A percentile compares a stretch with the other conserved stretches of the same genome.
These are phyloP conservation scores for Ustilago shanxiensis DNA, from an alignment of 1,284 basidiomycete species.

Conservation along the genomic window DNA sequence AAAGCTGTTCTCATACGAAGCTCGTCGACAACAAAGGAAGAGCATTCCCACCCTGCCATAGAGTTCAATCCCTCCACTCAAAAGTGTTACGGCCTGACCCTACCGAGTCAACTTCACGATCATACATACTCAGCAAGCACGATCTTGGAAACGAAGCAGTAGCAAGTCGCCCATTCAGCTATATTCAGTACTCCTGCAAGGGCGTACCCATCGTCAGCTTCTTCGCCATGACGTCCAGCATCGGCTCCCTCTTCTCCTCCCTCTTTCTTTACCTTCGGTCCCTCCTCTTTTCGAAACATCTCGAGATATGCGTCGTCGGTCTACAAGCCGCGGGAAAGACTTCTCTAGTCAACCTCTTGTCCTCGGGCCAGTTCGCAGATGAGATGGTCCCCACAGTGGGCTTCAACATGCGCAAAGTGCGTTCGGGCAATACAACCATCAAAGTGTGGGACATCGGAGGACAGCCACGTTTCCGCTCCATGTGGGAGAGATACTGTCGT, in stretches of 20 bases:
- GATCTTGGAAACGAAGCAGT: no score
- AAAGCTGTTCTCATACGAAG: no score
- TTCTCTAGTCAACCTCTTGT: constrained; percentile 88
- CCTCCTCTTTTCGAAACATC: constrained; percentile 85
- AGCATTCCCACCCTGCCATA: no score
- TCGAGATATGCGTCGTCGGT: constrained; percentile 93
- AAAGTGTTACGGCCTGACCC: no score
- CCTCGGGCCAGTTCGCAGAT: constrained; percentile 83
- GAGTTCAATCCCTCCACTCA: not conserved
- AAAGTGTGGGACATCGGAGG: constrained; percentile 96
- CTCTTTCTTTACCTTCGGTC: constrained; percentile 71
- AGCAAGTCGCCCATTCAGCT: no score
- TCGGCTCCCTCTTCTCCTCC: constrained; percentile 53
- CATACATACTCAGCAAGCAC: no score
- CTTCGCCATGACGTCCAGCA: constrained; percentile 45
- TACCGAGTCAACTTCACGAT: not conserved
- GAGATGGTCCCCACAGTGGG: constrained; percentile 94
- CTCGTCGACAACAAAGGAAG: no score
- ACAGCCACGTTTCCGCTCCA: constrained; percentile 88
- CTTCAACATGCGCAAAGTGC: constrained; percentile 83
- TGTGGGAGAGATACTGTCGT: constrained; percentile 93
- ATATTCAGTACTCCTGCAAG: no score
- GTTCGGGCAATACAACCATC: constrained; percentile 88
- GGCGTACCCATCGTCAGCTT: no score
- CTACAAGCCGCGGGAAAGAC: constrained; percentile 95